phyloP scores from a whole-genome alignment of 176 grass and related monocot species.

The Cymbopogon citratus region DNA sequence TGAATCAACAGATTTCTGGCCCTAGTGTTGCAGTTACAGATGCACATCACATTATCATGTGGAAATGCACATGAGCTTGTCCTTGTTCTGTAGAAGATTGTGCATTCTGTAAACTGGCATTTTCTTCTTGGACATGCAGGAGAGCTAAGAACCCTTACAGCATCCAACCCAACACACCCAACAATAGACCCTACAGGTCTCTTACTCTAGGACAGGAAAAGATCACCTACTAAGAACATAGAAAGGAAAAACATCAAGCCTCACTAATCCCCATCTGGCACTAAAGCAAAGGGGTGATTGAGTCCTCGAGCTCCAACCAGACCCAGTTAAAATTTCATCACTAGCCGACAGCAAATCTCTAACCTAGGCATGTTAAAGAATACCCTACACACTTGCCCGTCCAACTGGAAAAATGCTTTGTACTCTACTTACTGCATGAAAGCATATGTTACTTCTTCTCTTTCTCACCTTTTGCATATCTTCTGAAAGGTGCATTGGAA shows the following conservation, averaged over 20 bases:
- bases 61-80: neutral
- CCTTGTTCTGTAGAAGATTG: neutral
- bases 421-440: constrained; percentile 7
- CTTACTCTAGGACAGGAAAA: no score
- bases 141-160: no score
- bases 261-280: no score
- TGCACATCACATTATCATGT: neutral
- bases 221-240: no score
- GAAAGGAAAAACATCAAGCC: no score
- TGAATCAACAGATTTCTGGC: neutral
- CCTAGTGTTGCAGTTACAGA: neutral
- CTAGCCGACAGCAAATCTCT: no score
- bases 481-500: constrained; percentile 66
- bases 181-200: no score
- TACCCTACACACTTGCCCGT: neutral
- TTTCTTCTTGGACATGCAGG: no score
- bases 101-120: neutral
- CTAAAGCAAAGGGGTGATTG: neutral
- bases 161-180: no score
- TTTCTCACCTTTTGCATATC: constrained; percentile 14
- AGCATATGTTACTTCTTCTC: neutral
- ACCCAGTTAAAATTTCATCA: no score
- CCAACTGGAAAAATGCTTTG: neutral
- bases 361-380: constrained; percentile 7
- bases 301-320: neutral